phyloP scores from a whole-genome alignment of 2,329 filamentous ascomycete genomes.

The Akanthomyces muscarius region DNA sequence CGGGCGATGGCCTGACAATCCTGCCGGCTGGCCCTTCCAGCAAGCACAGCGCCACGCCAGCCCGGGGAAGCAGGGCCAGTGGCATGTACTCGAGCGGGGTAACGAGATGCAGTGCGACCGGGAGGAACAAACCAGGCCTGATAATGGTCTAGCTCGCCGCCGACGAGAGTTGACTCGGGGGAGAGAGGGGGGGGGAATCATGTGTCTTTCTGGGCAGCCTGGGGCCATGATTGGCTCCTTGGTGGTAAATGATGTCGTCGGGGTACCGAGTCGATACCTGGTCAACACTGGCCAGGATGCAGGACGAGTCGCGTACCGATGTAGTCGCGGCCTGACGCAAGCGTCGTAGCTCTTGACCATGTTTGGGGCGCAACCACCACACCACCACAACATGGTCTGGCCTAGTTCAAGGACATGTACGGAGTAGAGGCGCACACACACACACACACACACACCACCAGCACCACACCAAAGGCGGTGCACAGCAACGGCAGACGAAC shows the following conservation, averaged over 20 bases:
- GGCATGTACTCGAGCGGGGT: slow-evolving; percentile 12
- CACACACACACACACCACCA: neutral
- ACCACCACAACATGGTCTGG: neutral
- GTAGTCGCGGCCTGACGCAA: slow-evolving; percentile 5
- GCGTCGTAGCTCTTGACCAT: slow-evolving; percentile 3
- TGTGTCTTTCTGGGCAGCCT: neutral
- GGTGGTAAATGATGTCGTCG: neutral
- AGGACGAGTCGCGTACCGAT: neutral
- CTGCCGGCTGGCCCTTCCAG: too few species aligned
- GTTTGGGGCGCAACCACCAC: slow-evolving; percentile 7
- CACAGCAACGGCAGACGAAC: neutral
- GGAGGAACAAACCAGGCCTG: too few species aligned
- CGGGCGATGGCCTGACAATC: slow-evolving; percentile 4
- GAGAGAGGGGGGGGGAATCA: neutral
- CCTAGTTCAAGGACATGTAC: neutral
- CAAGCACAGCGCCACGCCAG: neutral
- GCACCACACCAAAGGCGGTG: neutral
- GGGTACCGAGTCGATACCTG: neutral
- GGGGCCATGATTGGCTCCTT: neutral
- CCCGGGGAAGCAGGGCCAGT: neutral
- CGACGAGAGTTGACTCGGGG: neutral
- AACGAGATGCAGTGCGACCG: neutral
- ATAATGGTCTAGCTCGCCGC: neutral
- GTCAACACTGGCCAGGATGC: neutral
- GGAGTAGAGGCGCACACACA: neutral